Conservation (phyloP, 495 filamentous ascomycete genomes). For the Schizothecium vesticola region DNA sequence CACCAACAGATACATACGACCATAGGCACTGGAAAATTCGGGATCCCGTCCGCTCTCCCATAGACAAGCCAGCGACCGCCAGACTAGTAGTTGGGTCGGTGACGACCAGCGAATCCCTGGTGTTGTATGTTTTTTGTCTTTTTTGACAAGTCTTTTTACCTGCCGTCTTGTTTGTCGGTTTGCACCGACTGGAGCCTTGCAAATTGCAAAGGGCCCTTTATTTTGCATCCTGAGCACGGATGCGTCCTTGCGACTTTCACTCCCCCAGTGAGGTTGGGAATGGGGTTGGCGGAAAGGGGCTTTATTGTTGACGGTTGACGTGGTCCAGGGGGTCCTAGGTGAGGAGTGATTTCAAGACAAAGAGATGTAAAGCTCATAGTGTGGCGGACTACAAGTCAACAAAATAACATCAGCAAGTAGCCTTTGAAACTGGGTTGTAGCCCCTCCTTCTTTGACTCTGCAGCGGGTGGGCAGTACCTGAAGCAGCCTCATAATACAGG, state of each 20-base stretch:
- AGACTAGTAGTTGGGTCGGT: constrained; percentile 43
- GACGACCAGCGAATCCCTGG: constrained; percentile 36
- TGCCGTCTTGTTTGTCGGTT: neutral
- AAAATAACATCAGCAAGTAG: neutral
- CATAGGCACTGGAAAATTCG: constrained; percentile 31
- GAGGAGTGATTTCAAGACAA: neutral
- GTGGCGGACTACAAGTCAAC: neutral
- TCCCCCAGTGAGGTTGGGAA: too few relatives aligned
- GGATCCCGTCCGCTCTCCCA: constrained; percentile 50
- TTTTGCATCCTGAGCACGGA: neutral
- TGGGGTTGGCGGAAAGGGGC: neutral
- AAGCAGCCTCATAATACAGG: neutral
- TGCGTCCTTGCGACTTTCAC: neutral
- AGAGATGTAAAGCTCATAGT: neutral
- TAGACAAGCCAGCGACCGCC: constrained; percentile 33
- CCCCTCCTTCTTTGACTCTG: neutral
- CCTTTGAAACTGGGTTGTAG: neutral
- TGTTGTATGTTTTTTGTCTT: constrained; percentile 38
- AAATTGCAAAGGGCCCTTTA: neutral
- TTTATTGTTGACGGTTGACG: neutral
- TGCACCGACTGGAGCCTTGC: too few relatives aligned
- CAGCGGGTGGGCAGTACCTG: neutral
- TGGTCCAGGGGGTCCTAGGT: neutral
- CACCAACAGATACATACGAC: neutral
- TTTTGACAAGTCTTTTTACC: neutral